phyloP scores from a whole-genome alignment of 106 monocot species.

The Phalaenopsis aphrodite region DNA sequence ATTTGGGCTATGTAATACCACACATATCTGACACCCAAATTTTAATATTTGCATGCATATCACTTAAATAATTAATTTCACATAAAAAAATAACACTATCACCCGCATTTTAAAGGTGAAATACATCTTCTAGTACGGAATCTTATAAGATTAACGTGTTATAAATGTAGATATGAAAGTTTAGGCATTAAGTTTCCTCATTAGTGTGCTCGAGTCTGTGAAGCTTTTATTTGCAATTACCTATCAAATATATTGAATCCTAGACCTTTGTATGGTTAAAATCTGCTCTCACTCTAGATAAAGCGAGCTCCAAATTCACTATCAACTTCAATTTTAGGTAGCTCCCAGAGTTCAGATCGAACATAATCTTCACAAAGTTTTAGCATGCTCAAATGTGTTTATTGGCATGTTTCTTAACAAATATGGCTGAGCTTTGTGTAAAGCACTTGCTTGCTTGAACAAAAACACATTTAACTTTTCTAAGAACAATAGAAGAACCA shows the following conservation, averaged over 20 bases:
- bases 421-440: background rate
- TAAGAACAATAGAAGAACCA: conserved; percentile 12
- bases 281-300: background rate
- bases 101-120: too few relatives aligned
- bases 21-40: too few relatives aligned
- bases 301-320: background rate
- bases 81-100: too few relatives aligned
- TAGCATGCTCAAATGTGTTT: background rate
- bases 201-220: background rate
- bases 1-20: too few relatives aligned
- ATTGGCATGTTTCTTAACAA: background rate
- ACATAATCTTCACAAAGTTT: background rate
- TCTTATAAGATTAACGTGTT: too few relatives aligned
- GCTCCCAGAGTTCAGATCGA: background rate
- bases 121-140: too few relatives aligned
- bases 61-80: too few relatives aligned
- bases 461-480: background rate
- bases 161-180: too few relatives aligned
- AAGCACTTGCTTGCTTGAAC: background rate
- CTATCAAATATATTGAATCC: background rate
- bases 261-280: background rate
- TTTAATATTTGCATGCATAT: too few relatives aligned
- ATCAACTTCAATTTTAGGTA: background rate
- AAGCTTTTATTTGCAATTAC: conserved; percentile 23
- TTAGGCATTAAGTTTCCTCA: too few relatives aligned